These are phyloP conservation scores for Dactylellina leptospora DNA, from an alignment of 2,329 filamentous ascomycete genomes.

Conservation along the genomic window DNA sequence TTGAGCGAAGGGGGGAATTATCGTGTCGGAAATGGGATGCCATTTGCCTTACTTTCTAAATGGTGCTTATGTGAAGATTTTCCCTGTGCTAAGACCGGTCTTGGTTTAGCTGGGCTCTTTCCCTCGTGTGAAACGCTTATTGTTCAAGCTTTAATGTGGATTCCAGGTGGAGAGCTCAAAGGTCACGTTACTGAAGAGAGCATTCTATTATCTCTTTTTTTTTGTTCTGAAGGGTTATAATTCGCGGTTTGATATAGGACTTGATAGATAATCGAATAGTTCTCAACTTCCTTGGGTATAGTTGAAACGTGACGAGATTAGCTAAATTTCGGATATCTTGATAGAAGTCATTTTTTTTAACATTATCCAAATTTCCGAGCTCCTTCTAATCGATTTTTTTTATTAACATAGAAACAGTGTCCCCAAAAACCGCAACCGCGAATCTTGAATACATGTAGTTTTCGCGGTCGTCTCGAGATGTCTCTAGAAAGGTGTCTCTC, in stretches of 20 bases:
- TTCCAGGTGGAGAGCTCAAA: constrained; percentile 13
- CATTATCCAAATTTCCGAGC: too few relatives aligned
- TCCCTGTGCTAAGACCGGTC: constrained; percentile 14
- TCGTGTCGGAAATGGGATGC: constrained; percentile 33
- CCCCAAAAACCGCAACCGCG: too few relatives aligned
- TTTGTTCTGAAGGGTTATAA: constrained; percentile 2
- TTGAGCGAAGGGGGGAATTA: background rate
- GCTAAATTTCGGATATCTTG: too few relatives aligned
- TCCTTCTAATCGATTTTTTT: too few relatives aligned
- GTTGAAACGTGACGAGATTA: too few relatives aligned
- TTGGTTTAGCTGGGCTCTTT: constrained; percentile 19
- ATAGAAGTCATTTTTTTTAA: too few relatives aligned
- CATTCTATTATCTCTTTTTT: background rate
- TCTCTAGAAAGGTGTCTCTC: background rate
- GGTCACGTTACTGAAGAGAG: constrained; percentile 20
- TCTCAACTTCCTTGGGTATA: constrained; percentile 12
- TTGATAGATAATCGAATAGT: background rate
- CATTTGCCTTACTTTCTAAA: constrained; percentile 42
- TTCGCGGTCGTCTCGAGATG: too few relatives aligned
- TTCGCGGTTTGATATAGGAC: background rate
- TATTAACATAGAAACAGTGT: too few relatives aligned
- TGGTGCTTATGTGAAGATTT: too few relatives aligned
- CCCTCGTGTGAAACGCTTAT: background rate
- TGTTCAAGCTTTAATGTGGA: constrained; percentile 11
- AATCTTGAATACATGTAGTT: too few relatives aligned